These are phyloP conservation scores for Aspergillus clavatus DNA, from an alignment of 2,329 filamentous ascomycete species.

Conservation along the genomic window DNA sequence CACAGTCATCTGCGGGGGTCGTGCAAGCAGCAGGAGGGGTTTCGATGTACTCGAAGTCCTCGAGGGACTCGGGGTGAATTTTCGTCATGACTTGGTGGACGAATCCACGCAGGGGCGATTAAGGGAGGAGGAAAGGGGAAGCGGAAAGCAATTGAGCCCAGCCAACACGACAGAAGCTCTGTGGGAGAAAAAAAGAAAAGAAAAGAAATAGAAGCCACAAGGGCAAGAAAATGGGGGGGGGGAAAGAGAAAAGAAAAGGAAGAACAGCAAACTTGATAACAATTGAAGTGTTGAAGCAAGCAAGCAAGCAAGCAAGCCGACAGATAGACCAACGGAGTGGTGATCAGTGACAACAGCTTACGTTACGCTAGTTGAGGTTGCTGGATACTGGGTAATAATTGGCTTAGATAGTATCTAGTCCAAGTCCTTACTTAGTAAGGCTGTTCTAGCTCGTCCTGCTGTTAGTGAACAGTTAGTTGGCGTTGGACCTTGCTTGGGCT, in stretches of 20 bases:
- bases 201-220: conserved; percentile 5
- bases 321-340: no score
- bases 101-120: conserved; percentile 24
- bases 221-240: no score
- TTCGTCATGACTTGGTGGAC: conserved; percentile 34
- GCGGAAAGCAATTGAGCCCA: conserved; percentile 21
- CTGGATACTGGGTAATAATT: no score
- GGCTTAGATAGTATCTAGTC: no score
- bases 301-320: no score
- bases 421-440: no score
- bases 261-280: neutral
- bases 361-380: no score
- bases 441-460: no score
- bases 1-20: conserved; percentile 52
- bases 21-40: conserved; percentile 55
- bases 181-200: conserved; percentile 8
- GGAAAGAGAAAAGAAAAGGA: conserved; percentile 1
- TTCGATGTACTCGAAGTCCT: conserved; percentile 52
- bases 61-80: conserved; percentile 42
- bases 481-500: no score
- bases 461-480: no score
- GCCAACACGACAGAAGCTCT: conserved; percentile 12
- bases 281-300: no score
- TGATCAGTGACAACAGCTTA: no score
- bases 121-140: conserved; percentile 15